phyloP scores from a whole-genome alignment of 495 filamentous ascomycete genomes.

The Aspergillus nanangensis region DNA sequence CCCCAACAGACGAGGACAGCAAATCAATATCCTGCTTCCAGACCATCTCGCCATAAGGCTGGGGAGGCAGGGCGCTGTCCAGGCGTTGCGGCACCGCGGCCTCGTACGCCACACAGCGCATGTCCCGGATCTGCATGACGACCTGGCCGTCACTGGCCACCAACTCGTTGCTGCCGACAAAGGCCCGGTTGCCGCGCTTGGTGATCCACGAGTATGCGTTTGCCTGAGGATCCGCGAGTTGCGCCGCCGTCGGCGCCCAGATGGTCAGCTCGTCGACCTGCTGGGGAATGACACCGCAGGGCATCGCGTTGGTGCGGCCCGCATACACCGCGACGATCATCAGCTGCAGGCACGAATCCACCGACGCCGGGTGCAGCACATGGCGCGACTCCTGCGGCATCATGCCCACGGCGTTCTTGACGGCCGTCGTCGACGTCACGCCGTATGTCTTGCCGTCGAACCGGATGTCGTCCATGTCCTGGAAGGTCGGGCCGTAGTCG shows the following conservation, averaged over 20 bases:
- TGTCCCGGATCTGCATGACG: no score
- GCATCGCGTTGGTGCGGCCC: conserved; percentile 23
- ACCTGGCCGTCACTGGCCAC: conserved; percentile 1
- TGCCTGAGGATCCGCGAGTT: no score
- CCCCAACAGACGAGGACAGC: no score
- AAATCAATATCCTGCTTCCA: no score
- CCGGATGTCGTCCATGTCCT: neutral
- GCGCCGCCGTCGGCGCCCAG: neutral
- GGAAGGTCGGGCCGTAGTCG: neutral
- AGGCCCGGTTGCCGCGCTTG: neutral
- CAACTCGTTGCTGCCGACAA: neutral
- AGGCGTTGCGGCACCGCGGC: no score
- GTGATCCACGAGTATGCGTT: neutral
- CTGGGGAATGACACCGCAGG: conserved; percentile 28
- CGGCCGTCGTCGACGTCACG: neutral
- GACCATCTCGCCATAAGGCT: no score
- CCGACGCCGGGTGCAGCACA: conserved; percentile 29
- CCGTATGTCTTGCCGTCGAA: neutral
- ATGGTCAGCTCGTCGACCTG: conserved; percentile 28
- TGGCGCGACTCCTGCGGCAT: conserved; percentile 28
- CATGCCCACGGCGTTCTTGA: neutral
- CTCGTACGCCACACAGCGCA: no score
- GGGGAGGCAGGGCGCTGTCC: no score
- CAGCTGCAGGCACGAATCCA: conserved; percentile 35
- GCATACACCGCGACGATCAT: conserved; percentile 26